Conservation (phyloP, 176 grass and related monocot species). For the Bonia amplexicaulis region DNA sequence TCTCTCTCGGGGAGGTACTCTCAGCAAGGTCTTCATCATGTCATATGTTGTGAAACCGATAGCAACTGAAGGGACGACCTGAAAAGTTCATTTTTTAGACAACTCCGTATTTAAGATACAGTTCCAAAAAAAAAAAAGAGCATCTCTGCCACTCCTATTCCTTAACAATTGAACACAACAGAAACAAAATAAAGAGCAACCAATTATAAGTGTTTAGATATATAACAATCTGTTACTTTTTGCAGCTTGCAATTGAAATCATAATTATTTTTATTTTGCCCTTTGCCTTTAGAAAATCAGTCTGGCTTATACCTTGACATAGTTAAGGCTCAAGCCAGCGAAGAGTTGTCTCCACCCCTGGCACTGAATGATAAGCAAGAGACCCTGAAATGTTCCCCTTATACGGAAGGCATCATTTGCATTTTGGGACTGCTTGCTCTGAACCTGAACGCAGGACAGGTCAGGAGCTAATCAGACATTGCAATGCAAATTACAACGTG, state of each 20-base stretch:
- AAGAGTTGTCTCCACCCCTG: constrained; percentile 95
- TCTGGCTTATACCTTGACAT: constrained; percentile 71
- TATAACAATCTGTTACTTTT: not conserved
- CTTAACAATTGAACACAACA: not conserved
- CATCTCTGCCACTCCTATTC: not conserved
- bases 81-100: constrained; percentile 3
- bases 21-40: constrained; percentile 78
- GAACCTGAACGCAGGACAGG: constrained; percentile 47
- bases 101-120: not conserved
- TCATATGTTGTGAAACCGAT: constrained; percentile 97
- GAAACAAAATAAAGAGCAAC: not conserved
- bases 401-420: constrained; percentile 44
- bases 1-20: constrained; percentile 67
- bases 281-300: not conserved
- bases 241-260: not conserved
- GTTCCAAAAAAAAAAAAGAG: not conserved
- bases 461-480: not conserved
- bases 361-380: constrained; percentile 44
- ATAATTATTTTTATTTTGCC: not conserved
- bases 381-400: constrained; percentile 70
- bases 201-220: not conserved
- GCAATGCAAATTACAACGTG: not conserved
- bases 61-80: constrained; percentile 95
- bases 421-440: constrained; percentile 56
- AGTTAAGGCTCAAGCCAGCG: constrained; percentile 95